phyloP scores from a whole-genome alignment of 441 rosid genomes.

The Melianthus villosus region DNA sequence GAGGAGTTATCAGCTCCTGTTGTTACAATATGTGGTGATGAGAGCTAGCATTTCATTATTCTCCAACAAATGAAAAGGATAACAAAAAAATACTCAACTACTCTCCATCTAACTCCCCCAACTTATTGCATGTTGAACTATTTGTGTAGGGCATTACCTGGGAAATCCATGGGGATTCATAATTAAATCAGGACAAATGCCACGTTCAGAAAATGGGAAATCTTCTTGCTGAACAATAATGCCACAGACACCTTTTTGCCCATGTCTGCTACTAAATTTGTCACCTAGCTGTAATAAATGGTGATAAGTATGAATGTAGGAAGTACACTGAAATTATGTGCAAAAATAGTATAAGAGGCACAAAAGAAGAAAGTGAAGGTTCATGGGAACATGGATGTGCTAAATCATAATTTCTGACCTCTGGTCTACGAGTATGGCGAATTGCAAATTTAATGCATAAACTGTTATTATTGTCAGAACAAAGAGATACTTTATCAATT shows the following conservation, averaged over 20 bases:
- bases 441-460: conserved; percentile 47
- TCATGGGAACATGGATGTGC: conserved; percentile 3
- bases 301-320: too few species aligned
- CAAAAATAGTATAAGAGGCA: conserved; percentile 5
- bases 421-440: conserved; percentile 95
- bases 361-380: conserved; percentile 5
- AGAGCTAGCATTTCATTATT: too few species aligned
- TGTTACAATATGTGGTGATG: too few species aligned
- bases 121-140: not conserved
- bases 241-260: conserved; percentile 97
- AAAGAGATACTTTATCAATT: conserved; percentile 75
- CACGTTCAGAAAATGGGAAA: conserved; percentile 90
- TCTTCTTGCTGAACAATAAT: conserved; percentile 90
- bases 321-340: too few species aligned
- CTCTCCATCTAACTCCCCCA: too few species aligned
- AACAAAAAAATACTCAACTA: too few species aligned
- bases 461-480: conserved; percentile 30
- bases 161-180: conserved; percentile 99
- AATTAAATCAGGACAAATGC: conserved; percentile 89
- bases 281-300: conserved; percentile 92
- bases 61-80: too few species aligned
- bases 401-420: conserved; percentile 27
- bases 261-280: conserved; percentile 96
- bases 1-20: too few species aligned
- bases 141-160: conserved; percentile 31